Evolutionary conservation across 768 basidiomycete species (phyloP).

Genomic region (Bullera alba): DNA sequence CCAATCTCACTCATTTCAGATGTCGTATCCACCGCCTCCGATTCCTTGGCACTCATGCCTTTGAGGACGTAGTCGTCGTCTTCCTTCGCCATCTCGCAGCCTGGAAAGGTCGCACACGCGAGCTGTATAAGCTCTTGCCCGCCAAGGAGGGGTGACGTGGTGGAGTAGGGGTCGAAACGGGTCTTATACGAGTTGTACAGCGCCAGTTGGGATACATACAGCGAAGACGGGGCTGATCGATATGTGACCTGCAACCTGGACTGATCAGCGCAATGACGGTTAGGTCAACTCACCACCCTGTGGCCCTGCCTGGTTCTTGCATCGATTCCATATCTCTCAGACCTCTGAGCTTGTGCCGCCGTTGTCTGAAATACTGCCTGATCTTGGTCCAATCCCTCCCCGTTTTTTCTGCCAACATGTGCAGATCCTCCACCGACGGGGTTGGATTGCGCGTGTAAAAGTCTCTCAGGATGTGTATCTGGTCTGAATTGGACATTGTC

Average conservation of each 20-base stretch:
- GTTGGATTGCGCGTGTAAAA: slow-evolving; percentile 30
- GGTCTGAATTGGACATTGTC: slow-evolving; percentile 10
- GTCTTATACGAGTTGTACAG: slow-evolving; percentile 31
- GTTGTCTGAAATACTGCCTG: slow-evolving; percentile 38
- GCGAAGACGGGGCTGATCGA: slow-evolving; percentile 11
- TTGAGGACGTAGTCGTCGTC: slow-evolving; percentile 35
- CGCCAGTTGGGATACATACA: slow-evolving; percentile 22
- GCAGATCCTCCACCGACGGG: slow-evolving; percentile 28
- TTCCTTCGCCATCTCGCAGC: slow-evolving; percentile 32
- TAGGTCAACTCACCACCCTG: slow-evolving; percentile 25
- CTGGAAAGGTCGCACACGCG: slow-evolving; percentile 35
- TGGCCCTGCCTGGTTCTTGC: slow-evolving; percentile 36
- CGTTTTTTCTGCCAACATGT: slow-evolving; percentile 24
- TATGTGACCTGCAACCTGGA: slow-evolving; percentile 38
- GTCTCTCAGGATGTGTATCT: slow-evolving; percentile 29
- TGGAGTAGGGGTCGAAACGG: slow-evolving; percentile 34
- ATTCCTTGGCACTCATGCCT: slow-evolving; percentile 30
- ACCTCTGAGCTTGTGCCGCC: slow-evolving; percentile 38
- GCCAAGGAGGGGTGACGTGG: slow-evolving; percentile 18
- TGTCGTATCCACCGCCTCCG: background rate
- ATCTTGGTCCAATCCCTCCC: slow-evolving; percentile 35
- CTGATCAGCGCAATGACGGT: background rate
- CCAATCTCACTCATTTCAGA: background rate
- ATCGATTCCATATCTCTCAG: slow-evolving; percentile 28
- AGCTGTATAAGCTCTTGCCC: slow-evolving; percentile 39